These are phyloP conservation scores for Syzygium aqueum DNA, from an alignment of 345 rosid genomes.

Conservation along the genomic window DNA sequence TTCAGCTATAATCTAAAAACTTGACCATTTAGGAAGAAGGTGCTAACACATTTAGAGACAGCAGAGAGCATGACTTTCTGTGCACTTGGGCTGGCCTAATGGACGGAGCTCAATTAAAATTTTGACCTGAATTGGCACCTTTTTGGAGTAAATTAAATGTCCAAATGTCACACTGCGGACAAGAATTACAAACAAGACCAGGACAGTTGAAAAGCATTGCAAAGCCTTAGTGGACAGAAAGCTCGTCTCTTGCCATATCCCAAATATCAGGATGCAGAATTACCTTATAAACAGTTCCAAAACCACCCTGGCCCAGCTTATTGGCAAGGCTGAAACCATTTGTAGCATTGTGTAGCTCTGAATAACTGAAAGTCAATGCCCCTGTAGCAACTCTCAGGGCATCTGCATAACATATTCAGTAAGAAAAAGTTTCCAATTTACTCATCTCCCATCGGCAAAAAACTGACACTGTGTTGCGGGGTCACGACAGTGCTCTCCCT, in stretches of 20 bases:
- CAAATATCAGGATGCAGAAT: background rate
- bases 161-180: background rate
- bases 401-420: conserved; percentile 9
- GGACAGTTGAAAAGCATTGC: background rate
- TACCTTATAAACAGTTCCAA: conserved; percentile 50
- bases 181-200: background rate
- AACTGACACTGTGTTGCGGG: background rate
- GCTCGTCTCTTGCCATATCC: background rate
- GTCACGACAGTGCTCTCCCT: background rate
- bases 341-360: conserved; percentile 52
- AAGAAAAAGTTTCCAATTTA: background rate
- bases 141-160: background rate
- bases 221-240: background rate
- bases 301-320: conserved; percentile 88
- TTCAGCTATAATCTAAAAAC: background rate
- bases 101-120: background rate
- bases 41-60: background rate
- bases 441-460: background rate
- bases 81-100: background rate
- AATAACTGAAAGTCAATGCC: conserved; percentile 51
- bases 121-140: background rate
- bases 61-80: background rate
- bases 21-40: background rate
- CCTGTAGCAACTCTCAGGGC: conserved; percentile 31
- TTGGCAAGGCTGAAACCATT: conserved; percentile 46